Evolutionary conservation across 2,329 filamentous ascomycete genomes (phyloP), one percentile per base, ranked within the genome.

Genomic region (Bertia moriformis): DNA sequence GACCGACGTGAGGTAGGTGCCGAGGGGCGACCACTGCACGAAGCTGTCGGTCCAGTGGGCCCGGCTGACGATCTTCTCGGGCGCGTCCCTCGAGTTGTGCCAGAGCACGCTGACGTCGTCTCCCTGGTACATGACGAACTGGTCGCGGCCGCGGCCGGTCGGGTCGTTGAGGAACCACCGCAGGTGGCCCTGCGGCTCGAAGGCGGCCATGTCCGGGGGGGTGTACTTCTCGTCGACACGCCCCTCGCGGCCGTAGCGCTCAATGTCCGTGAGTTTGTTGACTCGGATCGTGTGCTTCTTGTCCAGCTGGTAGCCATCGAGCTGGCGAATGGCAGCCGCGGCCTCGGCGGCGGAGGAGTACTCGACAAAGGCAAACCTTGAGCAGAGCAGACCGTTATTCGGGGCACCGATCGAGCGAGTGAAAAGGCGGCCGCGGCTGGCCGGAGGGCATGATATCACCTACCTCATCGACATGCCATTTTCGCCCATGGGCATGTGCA

Each of bases 21-120:
- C 91, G 48, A 84, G 78, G 33, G 91, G 91, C 41, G 91, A 96
- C 91, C 91, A 98, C 64, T 94, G 86, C 39, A 98, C 81, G 56
- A 98, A 98, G 27, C 85, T 85, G 62, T 98, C 91, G 44, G 91
- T 98, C 91, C 91, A 98, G 69, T 93, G 84, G 52, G 83, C 78
- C 49, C 91, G 81, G 54, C 96, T 88, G 41, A 98, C 85, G 27
- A 95, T 74, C 46, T 74, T 76, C 60, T 98, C 91, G 4, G 89
- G 87, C 17, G 71, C 62, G 43, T 95, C 88, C 62, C 83, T 89
- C 64, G 93, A 91, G 69, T 93, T 93, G 67, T 96, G 96, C 89
- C 89, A 96, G 70, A 83, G 94, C 4, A 98, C 83, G 43, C 87
- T 88, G 27, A 98, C 91, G 45, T 80, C 82, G 40, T 98, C 91